Conservation (phyloP, 164 flowering plant genomes). For the Brasenia schreberi region DNA sequence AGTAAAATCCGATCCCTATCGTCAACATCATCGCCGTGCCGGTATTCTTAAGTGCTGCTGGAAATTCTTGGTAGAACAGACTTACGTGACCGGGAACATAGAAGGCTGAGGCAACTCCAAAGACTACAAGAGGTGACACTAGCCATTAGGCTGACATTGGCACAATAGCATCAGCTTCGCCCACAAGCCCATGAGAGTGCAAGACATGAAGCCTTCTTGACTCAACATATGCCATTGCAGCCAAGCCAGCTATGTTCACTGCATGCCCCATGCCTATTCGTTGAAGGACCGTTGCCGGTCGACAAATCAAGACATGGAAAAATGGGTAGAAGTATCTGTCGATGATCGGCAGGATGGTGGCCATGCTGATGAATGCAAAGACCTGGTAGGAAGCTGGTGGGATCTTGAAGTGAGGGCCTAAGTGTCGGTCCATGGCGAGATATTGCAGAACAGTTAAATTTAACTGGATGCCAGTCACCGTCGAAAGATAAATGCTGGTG, state of each 20-base stretch:
- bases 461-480: slow-evolving; percentile 11
- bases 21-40: slow-evolving; percentile 22
- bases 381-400: slow-evolving; percentile 20
- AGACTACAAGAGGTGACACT: slow-evolving; percentile 18
- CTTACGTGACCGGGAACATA: slow-evolving; percentile 35
- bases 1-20: slow-evolving; percentile 19
- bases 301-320: slow-evolving; percentile 8
- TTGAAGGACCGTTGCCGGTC: slow-evolving; percentile 6
- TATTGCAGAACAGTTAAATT: slow-evolving; percentile 41
- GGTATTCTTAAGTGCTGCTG: slow-evolving; percentile 15
- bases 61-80: slow-evolving; percentile 41
- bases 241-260: slow-evolving; percentile 8
- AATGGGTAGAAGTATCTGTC: slow-evolving; percentile 17
- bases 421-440: slow-evolving; percentile 39
- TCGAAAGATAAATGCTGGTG: slow-evolving; percentile 23
- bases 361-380: slow-evolving; percentile 15
- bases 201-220: slow-evolving; percentile 22
- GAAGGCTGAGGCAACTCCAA: slow-evolving; percentile 42
- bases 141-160: slow-evolving; percentile 47
- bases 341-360: slow-evolving; percentile 21
- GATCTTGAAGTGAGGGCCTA: slow-evolving; percentile 36
- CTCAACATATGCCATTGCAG: slow-evolving; percentile 8
- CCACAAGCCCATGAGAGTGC: slow-evolving; percentile 32
- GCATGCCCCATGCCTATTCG: slow-evolving; percentile 13
- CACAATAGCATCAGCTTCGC: background rate